A percentile compares a stretch with the other conserved stretches of the same genome.
phyloP scores from a whole-genome alignment of 139 green algal genomes.

The Tetraselmis striata region DNA sequence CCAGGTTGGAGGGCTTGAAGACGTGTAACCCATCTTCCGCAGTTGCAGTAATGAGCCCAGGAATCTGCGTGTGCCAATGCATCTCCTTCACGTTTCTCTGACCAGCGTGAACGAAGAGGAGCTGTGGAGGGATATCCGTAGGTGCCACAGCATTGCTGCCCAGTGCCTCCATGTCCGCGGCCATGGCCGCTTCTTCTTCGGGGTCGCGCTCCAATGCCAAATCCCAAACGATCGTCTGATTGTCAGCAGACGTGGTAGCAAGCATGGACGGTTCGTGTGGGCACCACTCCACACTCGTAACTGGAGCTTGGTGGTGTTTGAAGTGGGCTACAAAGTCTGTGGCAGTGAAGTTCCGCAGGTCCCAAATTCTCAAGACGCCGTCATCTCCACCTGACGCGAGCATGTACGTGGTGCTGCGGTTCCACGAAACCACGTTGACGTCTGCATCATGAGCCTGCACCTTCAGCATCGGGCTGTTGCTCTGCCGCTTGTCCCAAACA shows the following conservation, averaged over 20 bases:
- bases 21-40: slow-evolving; percentile 91
- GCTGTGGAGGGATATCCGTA: slow-evolving; percentile 73
- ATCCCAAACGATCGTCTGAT: slow-evolving; percentile 86
- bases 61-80: slow-evolving; percentile 95
- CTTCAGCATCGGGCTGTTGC: slow-evolving; percentile 5
- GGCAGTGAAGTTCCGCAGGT: slow-evolving; percentile 72
- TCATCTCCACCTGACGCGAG: slow-evolving; percentile 88
- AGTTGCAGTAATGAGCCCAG: slow-evolving; percentile 79
- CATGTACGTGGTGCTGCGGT: slow-evolving; percentile 82
- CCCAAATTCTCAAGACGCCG: slow-evolving; percentile 85
- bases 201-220: slow-evolving; percentile 91
- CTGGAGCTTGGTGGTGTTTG: slow-evolving; percentile 49
- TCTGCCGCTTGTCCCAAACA: slow-evolving; percentile 84
- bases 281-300: slow-evolving; percentile 93
- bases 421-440: slow-evolving; percentile 98
- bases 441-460: slow-evolving; percentile 70
- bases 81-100: slow-evolving; percentile 92
- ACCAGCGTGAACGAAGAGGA: slow-evolving; percentile 92
- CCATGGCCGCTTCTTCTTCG: slow-evolving; percentile 83
- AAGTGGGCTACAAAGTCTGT: slow-evolving; percentile 59
- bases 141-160: slow-evolving; percentile 63
- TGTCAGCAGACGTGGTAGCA: slow-evolving; percentile 60
- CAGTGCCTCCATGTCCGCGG: slow-evolving; percentile 29
- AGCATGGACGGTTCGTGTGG: slow-evolving; percentile 90
- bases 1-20: slow-evolving; percentile 92